Conservation (phyloP, 805 yeast species). For the Candida pini region DNA sequence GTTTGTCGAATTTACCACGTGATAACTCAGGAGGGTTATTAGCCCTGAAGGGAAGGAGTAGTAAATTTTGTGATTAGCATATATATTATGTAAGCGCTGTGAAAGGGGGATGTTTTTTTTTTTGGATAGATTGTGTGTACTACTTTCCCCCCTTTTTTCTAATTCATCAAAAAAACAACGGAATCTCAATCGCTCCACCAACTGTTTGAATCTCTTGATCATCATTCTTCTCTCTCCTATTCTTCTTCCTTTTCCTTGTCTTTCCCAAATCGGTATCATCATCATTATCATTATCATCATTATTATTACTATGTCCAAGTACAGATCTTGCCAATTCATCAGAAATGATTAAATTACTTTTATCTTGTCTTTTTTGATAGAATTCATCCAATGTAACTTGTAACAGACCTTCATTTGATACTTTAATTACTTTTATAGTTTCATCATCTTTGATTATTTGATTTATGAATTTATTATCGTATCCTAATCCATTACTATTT, state of each 20-base stretch:
- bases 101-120: too few species aligned
- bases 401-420: conserved; percentile 23
- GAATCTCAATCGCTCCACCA: conserved; percentile 42
- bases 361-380: conserved; percentile 6
- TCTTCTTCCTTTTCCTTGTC: conserved; percentile 1
- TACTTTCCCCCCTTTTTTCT: too few species aligned
- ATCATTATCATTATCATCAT: conserved; percentile 2
- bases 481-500: conserved; percentile 1
- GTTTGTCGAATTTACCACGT: too few species aligned
- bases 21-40: too few species aligned
- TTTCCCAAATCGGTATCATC: background rate
- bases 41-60: too few species aligned
- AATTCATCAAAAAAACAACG: conserved; percentile 31
- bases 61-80: too few species aligned
- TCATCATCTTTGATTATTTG: conserved; percentile 30
- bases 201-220: conserved; percentile 32
- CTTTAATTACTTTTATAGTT: conserved; percentile 22
- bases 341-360: conserved; percentile 11
- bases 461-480: conserved; percentile 23
- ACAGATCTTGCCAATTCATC: conserved; percentile 24
- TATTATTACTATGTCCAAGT: conserved; percentile 13
- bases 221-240: conserved; percentile 14
- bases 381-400: conserved; percentile 28
- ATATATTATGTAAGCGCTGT: too few species aligned
- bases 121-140: too few species aligned